Evolutionary conservation across 169 alveolate genomes (phyloP).

Genomic region (Plasmodium ovale): DNA sequence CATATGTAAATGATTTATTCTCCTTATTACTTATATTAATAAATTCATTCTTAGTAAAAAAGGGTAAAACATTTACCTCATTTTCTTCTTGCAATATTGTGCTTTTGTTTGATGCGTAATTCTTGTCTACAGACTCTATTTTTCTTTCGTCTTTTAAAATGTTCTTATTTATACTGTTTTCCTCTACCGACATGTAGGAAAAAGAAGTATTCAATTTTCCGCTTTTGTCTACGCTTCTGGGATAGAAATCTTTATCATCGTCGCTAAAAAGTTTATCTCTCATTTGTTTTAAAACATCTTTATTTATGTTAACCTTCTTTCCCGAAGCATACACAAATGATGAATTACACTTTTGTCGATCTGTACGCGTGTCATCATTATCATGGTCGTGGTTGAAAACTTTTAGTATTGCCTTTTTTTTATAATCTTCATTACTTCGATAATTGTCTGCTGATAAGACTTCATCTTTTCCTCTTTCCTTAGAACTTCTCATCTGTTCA

Average conservation of each 20-base stretch:
- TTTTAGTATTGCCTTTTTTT: not conserved
- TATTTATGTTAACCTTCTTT: conserved; percentile 25
- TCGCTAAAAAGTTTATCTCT: conserved; percentile 22
- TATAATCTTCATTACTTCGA: not conserved
- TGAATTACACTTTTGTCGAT: not conserved
- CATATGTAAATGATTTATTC: conserved; percentile 30
- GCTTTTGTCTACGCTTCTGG: not conserved
- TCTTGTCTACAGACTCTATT: not conserved
- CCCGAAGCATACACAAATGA: conserved; percentile 25
- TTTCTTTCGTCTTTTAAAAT: conserved; percentile 8
- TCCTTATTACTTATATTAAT: not conserved
- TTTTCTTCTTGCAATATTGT: not conserved
- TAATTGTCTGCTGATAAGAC: conserved; percentile 3
- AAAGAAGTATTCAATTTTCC: conserved; percentile 14
- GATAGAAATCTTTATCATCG: not conserved
- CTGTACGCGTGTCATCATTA: not conserved
- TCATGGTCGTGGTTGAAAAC: not conserved
- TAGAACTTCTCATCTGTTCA: not conserved
- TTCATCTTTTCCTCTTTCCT: not conserved
- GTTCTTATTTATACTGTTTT: conserved; percentile 11
- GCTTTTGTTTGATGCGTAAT: not conserved
- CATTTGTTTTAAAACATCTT: conserved; percentile 13
- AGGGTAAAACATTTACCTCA: not conserved
- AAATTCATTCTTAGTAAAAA: not conserved
- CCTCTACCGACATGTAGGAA: not conserved